These are phyloP conservation scores for Gloeophyllum trabeum DNA, from an alignment of 768 basidiomycete genomes.

Conservation along the genomic window DNA sequence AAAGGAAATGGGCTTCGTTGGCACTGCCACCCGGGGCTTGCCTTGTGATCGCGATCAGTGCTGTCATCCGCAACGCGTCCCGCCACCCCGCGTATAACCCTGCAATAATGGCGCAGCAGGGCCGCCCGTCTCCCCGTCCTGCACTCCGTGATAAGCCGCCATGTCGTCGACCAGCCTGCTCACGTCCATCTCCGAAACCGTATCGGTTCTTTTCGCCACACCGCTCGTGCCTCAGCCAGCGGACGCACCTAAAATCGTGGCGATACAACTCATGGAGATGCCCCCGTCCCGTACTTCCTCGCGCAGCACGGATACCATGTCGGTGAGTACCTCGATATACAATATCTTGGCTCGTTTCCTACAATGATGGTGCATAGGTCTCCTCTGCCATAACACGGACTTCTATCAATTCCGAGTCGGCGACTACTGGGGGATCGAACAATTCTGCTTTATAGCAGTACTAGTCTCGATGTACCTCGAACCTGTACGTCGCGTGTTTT, in stretches of 20 bases:
- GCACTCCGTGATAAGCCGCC: background rate
- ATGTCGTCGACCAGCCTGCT: background rate
- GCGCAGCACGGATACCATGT: background rate
- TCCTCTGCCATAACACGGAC: background rate
- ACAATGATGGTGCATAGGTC: background rate
- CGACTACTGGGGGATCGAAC: background rate
- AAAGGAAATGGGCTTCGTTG: background rate
- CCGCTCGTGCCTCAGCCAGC: background rate
- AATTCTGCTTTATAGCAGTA: no score
- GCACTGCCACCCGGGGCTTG: background rate
- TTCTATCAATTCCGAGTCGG: background rate
- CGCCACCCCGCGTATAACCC: background rate
- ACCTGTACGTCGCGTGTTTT: background rate
- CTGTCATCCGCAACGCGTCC: background rate
- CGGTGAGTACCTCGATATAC: background rate
- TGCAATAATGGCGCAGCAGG: background rate
- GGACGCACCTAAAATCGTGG: background rate
- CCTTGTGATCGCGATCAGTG: background rate
- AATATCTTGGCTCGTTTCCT: background rate
- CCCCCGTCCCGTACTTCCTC: background rate
- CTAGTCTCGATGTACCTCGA: background rate
- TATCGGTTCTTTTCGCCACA: background rate
- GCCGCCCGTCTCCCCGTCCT: background rate
- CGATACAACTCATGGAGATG: background rate
- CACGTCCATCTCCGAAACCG: background rate